Percentiles rank a stretch among this genome's conserved stretches.
phyloP scores from a whole-genome alignment of 805 yeast species.

The Wickerhamomyces rabaulensis region DNA sequence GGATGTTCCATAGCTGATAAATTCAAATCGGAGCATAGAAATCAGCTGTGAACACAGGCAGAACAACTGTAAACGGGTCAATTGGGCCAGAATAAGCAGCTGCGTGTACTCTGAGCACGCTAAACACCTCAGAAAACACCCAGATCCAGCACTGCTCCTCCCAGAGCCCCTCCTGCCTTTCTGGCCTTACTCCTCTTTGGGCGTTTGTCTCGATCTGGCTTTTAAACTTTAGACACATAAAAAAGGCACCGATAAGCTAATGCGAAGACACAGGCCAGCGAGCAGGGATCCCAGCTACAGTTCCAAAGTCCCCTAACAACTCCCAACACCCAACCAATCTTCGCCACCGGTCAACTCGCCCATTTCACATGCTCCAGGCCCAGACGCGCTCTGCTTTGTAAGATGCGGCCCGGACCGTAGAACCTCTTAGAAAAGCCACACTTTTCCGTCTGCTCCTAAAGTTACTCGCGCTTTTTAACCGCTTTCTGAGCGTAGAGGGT shows the following conservation, averaged over 20 bases:
- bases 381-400: slow-evolving; percentile 8
- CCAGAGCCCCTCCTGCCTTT: neutral
- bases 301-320: too few species aligned
- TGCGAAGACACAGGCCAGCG: too few species aligned
- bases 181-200: neutral
- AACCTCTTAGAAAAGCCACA: slow-evolving; percentile 6
- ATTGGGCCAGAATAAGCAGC: neutral
- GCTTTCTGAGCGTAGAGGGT: too few species aligned
- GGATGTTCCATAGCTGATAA: slow-evolving; percentile 1
- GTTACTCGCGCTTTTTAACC: too few species aligned
- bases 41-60: neutral
- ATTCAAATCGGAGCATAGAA: neutral
- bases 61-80: neutral
- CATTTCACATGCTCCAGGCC: neutral
- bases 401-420: slow-evolving; percentile 1
- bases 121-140: neutral
- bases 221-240: neutral
- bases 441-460: neutral
- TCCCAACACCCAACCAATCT: neutral
- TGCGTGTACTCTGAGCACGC: neutral
- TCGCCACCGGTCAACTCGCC: neutral
- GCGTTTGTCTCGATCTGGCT: neutral
- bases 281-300: too few species aligned
- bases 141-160: neutral
- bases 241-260: too few species aligned